Base-by-base conservation (phyloP, 1,284 basidiomycete species). In the Sporisorium sorghi region DNA sequence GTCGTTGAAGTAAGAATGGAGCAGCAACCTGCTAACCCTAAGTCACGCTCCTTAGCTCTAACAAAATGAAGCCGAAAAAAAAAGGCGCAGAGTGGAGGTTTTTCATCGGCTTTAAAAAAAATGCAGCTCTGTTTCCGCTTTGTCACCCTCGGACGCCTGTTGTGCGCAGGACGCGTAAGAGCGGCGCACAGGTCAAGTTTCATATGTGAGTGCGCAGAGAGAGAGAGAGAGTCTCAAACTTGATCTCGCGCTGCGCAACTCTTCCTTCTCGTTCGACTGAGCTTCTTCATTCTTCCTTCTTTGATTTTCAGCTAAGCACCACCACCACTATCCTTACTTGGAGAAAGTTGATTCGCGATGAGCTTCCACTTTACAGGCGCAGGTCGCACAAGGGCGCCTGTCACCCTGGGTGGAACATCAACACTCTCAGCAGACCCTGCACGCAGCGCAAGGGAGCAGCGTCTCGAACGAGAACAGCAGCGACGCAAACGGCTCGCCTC, bases 291-390 rank as follows among this genome's bases (percentile, higher is more conserved):
- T 5, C n/a, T 15, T 48, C 17, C 11, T 14, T 15, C 30, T 39
- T 47, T 47, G 23, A 35, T 30, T 30, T 49, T 35, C 26, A n/a
- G n/a, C n/a, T 17, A 1, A 48, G 30, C 17, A 15, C 21, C 12
- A 32, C n/a, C 39, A 42, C 52, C 53, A 52, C 21, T 37, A 42
- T n/a, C 21, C n/a, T 49, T 32, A 9, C 15, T 28, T 24, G 28
- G 5, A 30, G 30, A 12, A 26, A 9, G 0, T 9, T 28, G 2
- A 37, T 23, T 30, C 54, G 26, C 24, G 3, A 76, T 76, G 74
- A 66, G 66, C 59, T 78, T 73, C 49, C 66, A 78, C 47, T 78
- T 78, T 56, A 78, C 73, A 3, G 76, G 76, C 46, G 63, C 66
- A 28, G 58, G 65, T 24, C 58, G 65, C 10, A 51, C 73, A 21